phyloP scores from a whole-genome alignment of 495 filamentous ascomycete genomes.

The Saxophila tyrrhenica region DNA sequence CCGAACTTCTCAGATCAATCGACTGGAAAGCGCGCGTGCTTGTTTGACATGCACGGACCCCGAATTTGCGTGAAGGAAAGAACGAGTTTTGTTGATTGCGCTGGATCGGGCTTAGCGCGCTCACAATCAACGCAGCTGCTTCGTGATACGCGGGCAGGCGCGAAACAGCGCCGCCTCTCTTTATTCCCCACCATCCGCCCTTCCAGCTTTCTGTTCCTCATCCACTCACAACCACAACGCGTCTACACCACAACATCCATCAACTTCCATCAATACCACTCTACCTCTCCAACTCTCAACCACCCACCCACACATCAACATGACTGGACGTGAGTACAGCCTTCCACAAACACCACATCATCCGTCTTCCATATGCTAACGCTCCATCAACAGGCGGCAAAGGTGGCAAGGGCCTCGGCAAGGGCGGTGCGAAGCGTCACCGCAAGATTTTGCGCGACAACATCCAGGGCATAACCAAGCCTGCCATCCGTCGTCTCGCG shows the following conservation, averaged over 20 bases:
- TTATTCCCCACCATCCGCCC: neutral
- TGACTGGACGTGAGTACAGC: constrained; percentile 89
- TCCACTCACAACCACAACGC: neutral
- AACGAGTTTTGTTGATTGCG: neutral
- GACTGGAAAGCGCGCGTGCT: neutral
- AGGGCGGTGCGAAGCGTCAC: constrained; percentile 57
- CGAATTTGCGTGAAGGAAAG: neutral
- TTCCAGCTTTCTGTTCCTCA: neutral
- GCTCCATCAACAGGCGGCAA: constrained; percentile 31
- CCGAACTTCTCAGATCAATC: neutral
- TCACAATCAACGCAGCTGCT: neutral
- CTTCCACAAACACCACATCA: constrained; percentile 7
- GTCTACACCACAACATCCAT: neutral
- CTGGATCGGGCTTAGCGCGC: neutral
- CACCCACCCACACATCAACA: constrained; percentile 40
- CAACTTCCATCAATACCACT: constrained; percentile 27
- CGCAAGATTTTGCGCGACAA: constrained; percentile 41
- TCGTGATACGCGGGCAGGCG: neutral
- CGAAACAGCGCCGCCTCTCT: neutral
- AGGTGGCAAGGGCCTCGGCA: constrained; percentile 41
- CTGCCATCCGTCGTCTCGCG: constrained; percentile 98
- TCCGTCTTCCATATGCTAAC: constrained; percentile 20
- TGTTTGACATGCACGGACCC: neutral
- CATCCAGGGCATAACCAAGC: constrained; percentile 97
- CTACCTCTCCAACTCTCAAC: constrained; percentile 26